phyloP scores from a whole-genome alignment of 352 stramenopile genomes.

The Phytophthora kernoviae region DNA sequence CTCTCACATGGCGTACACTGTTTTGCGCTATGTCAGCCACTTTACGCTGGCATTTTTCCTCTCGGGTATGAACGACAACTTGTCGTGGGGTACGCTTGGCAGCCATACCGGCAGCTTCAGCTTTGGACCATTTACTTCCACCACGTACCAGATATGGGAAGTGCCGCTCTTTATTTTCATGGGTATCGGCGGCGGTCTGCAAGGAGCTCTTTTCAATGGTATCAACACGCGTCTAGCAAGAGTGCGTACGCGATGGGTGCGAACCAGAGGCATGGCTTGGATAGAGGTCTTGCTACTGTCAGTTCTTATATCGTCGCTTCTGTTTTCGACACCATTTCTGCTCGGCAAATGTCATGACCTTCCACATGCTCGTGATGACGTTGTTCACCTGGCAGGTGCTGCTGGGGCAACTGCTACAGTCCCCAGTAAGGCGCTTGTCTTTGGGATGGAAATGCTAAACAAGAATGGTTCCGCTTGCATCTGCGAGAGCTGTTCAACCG shows the following conservation, averaged over 20 bases:
- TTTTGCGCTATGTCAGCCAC: constrained; percentile 90
- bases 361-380: constrained; percentile 58
- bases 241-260: constrained; percentile 63
- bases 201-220: constrained; percentile 86
- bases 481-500: constrained; percentile 63
- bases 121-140: constrained; percentile 71
- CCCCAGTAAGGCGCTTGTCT: constrained; percentile 66
- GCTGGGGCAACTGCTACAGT: constrained; percentile 16
- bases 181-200: constrained; percentile 78
- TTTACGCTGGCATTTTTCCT: constrained; percentile 81
- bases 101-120: constrained; percentile 77
- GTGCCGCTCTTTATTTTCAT: constrained; percentile 90
- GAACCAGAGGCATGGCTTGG: constrained; percentile 55
- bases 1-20: constrained; percentile 84
- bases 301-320: constrained; percentile 60
- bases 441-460: constrained; percentile 71
- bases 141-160: constrained; percentile 86
- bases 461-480: constrained; percentile 75
- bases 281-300: constrained; percentile 66
- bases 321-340: constrained; percentile 66
- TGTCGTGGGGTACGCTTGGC: constrained; percentile 76
- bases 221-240: constrained; percentile 59
- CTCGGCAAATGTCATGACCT: constrained; percentile 71
- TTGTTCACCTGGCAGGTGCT: constrained; percentile 51
- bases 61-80: constrained; percentile 75